Conservation (phyloP, 495 filamentous ascomycete species). For the Usnea hakonensis region DNA sequence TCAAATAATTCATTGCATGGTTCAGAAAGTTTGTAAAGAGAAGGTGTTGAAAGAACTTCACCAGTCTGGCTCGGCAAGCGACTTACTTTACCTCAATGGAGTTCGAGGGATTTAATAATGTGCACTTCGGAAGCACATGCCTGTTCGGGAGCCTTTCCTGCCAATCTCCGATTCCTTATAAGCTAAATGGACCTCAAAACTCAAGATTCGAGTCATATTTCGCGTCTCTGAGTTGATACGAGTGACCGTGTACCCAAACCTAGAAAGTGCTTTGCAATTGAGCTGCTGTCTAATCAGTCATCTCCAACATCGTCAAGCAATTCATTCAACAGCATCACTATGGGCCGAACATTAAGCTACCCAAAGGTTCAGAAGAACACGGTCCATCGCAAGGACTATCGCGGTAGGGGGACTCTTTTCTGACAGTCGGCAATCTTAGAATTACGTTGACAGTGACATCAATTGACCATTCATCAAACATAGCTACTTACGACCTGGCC, state of each 20-base stretch:
- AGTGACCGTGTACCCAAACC: not conserved
- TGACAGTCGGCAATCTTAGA: not conserved
- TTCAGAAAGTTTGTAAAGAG: too few species aligned
- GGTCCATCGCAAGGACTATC: constrained; percentile 60
- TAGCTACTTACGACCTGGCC: constrained; percentile 65
- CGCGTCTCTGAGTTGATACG: not conserved
- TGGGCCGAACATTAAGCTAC: constrained; percentile 54
- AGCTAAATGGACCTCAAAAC: not conserved
- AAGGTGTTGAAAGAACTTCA: too few species aligned
- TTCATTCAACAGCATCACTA: constrained; percentile 17
- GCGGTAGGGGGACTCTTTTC: constrained; percentile 43
- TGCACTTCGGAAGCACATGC: constrained; percentile 5
- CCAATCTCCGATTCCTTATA: constrained; percentile 1
- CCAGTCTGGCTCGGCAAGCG: too few species aligned
- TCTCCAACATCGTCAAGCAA: not conserved
- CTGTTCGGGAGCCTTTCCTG: not conserved
- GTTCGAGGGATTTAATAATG: not conserved
- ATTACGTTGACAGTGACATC: not conserved
- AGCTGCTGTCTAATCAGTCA: not conserved
- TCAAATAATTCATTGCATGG: too few species aligned
- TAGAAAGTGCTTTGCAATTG: not conserved
- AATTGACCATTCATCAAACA: constrained; percentile 2
- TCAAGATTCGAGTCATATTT: not conserved
- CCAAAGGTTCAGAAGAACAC: constrained; percentile 61
- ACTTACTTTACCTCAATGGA: not conserved